Conservation (phyloP, 2,329 filamentous ascomycete genomes). For the Hypoxylon sp. region DNA sequence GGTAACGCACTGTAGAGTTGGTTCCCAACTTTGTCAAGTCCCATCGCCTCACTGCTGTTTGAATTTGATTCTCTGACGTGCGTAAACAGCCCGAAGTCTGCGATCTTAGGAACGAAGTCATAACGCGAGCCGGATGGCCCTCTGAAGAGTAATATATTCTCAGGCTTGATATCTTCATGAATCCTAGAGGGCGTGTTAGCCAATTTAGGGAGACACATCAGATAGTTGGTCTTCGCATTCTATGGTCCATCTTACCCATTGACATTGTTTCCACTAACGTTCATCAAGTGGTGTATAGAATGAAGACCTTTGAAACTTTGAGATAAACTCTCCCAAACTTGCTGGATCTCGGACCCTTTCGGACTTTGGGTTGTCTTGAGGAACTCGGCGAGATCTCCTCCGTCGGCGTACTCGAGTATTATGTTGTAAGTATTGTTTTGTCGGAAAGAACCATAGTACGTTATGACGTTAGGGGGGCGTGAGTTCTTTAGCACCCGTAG, state of each 20-base stretch:
- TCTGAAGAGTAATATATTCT: slow-evolving; percentile 41
- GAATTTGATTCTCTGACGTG: slow-evolving; percentile 23
- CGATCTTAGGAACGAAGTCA: slow-evolving; percentile 44
- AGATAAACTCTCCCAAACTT: slow-evolving; percentile 38
- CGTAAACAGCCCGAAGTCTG: slow-evolving; percentile 43
- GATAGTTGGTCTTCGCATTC: not conserved
- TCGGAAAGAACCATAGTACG: slow-evolving; percentile 43
- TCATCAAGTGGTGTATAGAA: slow-evolving; percentile 30
- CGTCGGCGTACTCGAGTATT: slow-evolving; percentile 42
- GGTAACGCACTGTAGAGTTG: slow-evolving; percentile 32
- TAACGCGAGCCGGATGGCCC: slow-evolving; percentile 34
- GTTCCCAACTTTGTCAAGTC: slow-evolving; percentile 33
- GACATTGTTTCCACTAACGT: slow-evolving; percentile 14
- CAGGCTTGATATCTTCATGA: slow-evolving; percentile 45
- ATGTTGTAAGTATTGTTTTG: slow-evolving; percentile 34
- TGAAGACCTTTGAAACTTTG: slow-evolving; percentile 29
- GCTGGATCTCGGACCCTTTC: slow-evolving; percentile 9
- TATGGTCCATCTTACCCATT: slow-evolving; percentile 32
- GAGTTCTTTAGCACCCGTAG: slow-evolving; percentile 32
- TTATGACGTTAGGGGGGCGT: slow-evolving; percentile 31
- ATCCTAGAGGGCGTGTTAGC: slow-evolving; percentile 27
- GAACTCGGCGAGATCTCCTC: slow-evolving; percentile 34
- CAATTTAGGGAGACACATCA: not conserved
- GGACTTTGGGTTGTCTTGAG: slow-evolving; percentile 23
- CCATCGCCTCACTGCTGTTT: slow-evolving; percentile 31